Conservation (phyloP, 495 filamentous ascomycete species). For the Penicillium arizonense region DNA sequence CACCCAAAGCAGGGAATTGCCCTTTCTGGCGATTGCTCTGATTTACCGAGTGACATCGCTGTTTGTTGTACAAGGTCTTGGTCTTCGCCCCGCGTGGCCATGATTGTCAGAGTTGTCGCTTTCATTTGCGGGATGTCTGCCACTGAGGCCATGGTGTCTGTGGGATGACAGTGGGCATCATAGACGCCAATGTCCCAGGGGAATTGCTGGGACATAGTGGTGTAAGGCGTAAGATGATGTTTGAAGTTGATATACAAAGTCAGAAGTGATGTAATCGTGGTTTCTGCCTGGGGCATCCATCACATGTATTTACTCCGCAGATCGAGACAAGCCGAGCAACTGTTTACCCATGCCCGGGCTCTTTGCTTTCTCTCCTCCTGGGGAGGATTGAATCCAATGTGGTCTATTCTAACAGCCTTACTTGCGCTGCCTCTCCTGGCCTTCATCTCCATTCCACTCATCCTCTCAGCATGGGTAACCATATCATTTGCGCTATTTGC, state of each 20-base stretch:
- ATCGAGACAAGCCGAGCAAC: background rate
- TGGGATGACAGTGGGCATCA: constrained; percentile 98
- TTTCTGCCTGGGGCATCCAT: constrained; percentile 6
- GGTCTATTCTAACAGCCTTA: constrained; percentile 46
- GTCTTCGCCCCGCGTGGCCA: constrained; percentile 86
- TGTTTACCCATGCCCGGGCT: background rate
- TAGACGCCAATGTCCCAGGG: constrained; percentile 85
- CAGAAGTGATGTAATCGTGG: constrained; percentile 1
- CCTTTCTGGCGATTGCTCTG: constrained; percentile 15
- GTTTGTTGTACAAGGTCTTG: constrained; percentile 77
- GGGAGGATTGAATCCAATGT: constrained; percentile 5
- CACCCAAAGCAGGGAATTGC: constrained; percentile 91
- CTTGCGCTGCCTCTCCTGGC: constrained; percentile 62
- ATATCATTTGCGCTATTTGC: constrained; percentile 62
- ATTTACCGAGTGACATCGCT: constrained; percentile 44
- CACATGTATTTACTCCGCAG: constrained; percentile 10
- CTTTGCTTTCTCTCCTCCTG: background rate
- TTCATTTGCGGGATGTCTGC: constrained; percentile 71
- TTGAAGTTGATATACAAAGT: background rate
- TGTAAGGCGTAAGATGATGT: background rate
- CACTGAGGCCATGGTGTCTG: constrained; percentile 82
- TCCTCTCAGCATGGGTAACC: constrained; percentile 67
- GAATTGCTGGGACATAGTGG: constrained; percentile 42
- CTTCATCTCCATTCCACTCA: constrained; percentile 65
- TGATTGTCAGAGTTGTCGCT: constrained; percentile 73